phyloP scores from a whole-genome alignment of 345 rosid genomes.

The Gynandropsis gynandra region DNA sequence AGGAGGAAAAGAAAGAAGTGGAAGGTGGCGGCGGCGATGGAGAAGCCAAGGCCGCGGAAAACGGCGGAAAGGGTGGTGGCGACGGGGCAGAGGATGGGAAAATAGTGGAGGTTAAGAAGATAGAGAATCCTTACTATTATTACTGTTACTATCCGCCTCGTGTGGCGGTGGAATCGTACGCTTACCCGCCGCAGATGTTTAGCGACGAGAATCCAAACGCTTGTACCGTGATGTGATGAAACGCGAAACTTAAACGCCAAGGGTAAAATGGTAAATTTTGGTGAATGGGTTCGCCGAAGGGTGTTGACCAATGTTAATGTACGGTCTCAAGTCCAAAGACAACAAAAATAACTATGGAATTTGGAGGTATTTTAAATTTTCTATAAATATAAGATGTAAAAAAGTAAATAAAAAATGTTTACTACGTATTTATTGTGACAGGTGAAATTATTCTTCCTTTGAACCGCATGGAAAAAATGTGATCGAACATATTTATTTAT shows the following conservation, averaged over 20 bases:
- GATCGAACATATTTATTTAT: too few species aligned
- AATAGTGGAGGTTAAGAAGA: conserved; percentile 53
- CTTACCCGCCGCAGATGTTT: conserved; percentile 72
- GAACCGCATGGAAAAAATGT: too few species aligned
- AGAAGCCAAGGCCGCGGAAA: not conserved
- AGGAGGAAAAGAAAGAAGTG: conserved; percentile 6
- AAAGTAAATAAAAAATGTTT: conserved; percentile 10
- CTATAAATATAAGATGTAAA: conserved; percentile 17
- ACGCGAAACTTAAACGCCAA: too few species aligned
- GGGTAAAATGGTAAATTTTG: too few species aligned
- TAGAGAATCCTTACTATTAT: conserved; percentile 43
- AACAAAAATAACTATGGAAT: conserved; percentile 1
- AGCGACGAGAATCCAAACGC: conserved; percentile 94
- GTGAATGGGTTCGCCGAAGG: too few species aligned
- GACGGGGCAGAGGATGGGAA: conserved; percentile 32
- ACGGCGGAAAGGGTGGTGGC: not conserved
- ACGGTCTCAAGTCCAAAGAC: too few species aligned
- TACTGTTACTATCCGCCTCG: conserved; percentile 36
- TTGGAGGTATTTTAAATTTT: conserved; percentile 14
- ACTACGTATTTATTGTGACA: too few species aligned
- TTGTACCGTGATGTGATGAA: conserved; percentile 59
- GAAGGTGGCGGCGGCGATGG: conserved; percentile 16
- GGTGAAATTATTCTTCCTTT: too few species aligned
- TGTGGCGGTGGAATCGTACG: conserved; percentile 38
- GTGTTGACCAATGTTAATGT: too few species aligned